phyloP scores from a whole-genome alignment of 2,329 filamentous ascomycete genomes.

The Phialemonium atrogriseum region DNA sequence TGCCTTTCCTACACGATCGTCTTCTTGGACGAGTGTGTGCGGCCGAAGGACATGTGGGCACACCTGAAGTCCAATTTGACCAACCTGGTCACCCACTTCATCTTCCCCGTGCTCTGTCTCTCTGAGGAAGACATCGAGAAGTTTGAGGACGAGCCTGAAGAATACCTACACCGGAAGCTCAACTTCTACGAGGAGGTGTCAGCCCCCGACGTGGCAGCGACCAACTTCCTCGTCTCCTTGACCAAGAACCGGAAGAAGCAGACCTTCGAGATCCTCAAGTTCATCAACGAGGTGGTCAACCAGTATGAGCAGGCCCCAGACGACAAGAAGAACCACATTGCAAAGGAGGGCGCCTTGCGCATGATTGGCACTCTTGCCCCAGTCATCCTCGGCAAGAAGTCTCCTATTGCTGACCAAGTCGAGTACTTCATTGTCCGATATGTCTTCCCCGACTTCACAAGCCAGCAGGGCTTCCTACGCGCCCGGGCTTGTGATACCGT shows the following conservation, averaged over 20 bases:
- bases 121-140: constrained; percentile 87
- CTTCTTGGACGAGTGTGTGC: constrained; percentile 94
- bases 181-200: constrained; percentile 98
- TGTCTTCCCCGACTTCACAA: constrained; percentile 96
- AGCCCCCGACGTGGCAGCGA: constrained; percentile 88
- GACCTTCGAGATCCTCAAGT: constrained; percentile 88
- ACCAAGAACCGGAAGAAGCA: constrained; percentile 94
- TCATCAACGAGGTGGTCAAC: constrained; percentile 92
- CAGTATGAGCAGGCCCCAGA: constrained; percentile 80
- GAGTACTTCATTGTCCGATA: constrained; percentile 98
- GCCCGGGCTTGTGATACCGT: constrained; percentile 94
- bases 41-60: constrained; percentile 94
- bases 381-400: constrained; percentile 96
- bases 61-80: constrained; percentile 89
- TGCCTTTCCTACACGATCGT: constrained; percentile 89
- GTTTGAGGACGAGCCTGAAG: constrained; percentile 88
- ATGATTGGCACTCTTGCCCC: constrained; percentile 96
- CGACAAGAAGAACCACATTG: constrained; percentile 84
- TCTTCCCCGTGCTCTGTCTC: constrained; percentile 93
- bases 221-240: constrained; percentile 90
- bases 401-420: constrained; percentile 92
- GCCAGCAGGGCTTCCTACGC: constrained; percentile 81
- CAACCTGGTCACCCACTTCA: constrained; percentile 84
- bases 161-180: constrained; percentile 93
- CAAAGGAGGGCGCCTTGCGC: constrained; percentile 91